A percentile compares a stretch with the other conserved stretches of the same genome.
phyloP scores from a whole-genome alignment of 768 basidiomycete species.

The Lentinus tigrinus region DNA sequence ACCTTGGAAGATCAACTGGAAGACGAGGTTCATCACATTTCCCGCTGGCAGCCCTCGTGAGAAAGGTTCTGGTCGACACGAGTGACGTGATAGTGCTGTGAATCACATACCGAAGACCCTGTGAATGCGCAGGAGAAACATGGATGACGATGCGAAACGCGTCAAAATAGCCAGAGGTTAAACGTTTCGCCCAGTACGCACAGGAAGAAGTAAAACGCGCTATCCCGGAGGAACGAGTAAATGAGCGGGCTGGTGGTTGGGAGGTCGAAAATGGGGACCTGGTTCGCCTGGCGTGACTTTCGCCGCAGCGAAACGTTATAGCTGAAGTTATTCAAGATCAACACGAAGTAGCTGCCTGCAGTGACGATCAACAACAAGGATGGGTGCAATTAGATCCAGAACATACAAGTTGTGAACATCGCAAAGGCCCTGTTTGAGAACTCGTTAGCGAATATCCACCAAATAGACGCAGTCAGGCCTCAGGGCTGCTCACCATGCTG shows the following conservation, averaged over 20 bases:
- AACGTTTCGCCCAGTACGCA: neutral
- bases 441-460: neutral
- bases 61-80: neutral
- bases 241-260: conserved; percentile 7
- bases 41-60: neutral
- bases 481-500: neutral
- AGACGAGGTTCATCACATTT: conserved; percentile 2
- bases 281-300: neutral
- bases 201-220: conserved; percentile 12
- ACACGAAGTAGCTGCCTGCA: conserved; percentile 8
- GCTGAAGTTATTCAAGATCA: conserved; percentile 10
- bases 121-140: neutral
- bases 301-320: conserved; percentile 2
- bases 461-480: neutral
- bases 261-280: conserved; percentile 2
- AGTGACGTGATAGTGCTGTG: neutral
- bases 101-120: conserved; percentile 3
- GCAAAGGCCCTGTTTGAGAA: neutral
- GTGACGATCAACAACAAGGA: neutral
- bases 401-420: neutral
- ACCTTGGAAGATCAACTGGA: neutral
- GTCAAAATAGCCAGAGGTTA: neutral
- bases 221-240: conserved; percentile 8
- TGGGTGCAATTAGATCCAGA: neutral
- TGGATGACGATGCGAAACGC: neutral